Base-by-base conservation (phyloP, 441 rosid species). In the Populus tomentosa region DNA sequence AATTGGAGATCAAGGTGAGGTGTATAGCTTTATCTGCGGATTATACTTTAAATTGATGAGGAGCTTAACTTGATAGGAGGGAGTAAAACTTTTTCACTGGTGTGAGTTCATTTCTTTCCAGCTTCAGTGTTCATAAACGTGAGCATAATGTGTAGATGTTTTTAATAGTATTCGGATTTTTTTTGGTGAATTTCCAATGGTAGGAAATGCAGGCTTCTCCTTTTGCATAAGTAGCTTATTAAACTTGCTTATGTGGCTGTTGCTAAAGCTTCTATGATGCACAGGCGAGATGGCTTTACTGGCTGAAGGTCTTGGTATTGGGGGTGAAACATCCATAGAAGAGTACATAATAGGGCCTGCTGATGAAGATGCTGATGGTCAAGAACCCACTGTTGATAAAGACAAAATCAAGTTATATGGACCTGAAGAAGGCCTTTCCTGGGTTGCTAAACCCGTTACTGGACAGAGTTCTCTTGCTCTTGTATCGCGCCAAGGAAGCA, bases 261-360 rank as follows among this genome's bases (percentile, higher is more conserved):
- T 75, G 36, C 76, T 76, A 46, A 76, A 67, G 46, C 59, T 82
- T 63, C 69, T 71, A 24, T 32, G 23, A 71, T 79, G 79, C 63
- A 59, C 88, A 92, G 97, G 93, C 59, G 96, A 91, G 90, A 82
- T 91, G 88, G 93, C 96, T 81, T 88, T 91, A 53, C 85, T 91
- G 62, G 89, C 89, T 61, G 96, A 91, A 82, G 96, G 96, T 35
- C 92, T 91, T 78, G 96, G 86, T 2, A 82, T 90, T 14, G 94
- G 96, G n/a, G 84, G 83, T 66, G 94, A 91, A 80, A 88, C 84
- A 40, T 87, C 86, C 6, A 80, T 91, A 70, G 96, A 91, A 80
- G 94, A 91, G 81, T 90, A 88, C 73, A 88, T 88, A 76, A 87
- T 91, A 69, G 91, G 90, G 50, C 92, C 89, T 0, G 91, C 74